Evolutionary conservation across 306 rosid species (phyloP), one percentile per base, ranked within the genome.

Genomic region (Sophora flavescens): DNA sequence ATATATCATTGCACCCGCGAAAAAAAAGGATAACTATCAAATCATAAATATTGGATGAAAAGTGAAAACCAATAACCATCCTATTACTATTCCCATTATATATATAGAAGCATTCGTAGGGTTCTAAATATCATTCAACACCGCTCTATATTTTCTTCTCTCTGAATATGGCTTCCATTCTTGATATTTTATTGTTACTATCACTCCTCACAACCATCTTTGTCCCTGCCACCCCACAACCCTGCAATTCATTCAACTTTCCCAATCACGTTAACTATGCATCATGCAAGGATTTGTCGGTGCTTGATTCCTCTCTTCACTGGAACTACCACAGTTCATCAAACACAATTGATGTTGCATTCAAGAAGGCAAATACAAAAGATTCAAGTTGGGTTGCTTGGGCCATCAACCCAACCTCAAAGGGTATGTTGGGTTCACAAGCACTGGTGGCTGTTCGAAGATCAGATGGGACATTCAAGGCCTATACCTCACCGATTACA

Each of bases 351-450:
- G 84, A 84, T 4, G 3, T 86, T 0, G 88, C 90, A 0, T 86
- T 79, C 82, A 74, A 45, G 38, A 76, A 80, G 15, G 14, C 50
- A 0, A 59, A 67, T 0, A 72, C 32, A 1, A 54, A 61, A 18
- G 18, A 36, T 1, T 70, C 86, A 0, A 41, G 63, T 9, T 88
- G 88, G 90, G 17, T 73, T n/a, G 74, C 87, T 0, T 87, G 88
- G 90, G 87, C 83, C 8, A 82, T 84, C 2, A 88, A 86, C 44
- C 90, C 88, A 2, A 84, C 58, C 0, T 65, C 84, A 10, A 77
- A 50, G 0, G 88, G 88, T 0, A 86, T 88, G 92, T 6, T 77
- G 0, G 92, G 88, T 0, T 77, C 90, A 0, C 88, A 88, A 53
- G 74, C 90, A 7, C 17, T 84, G 0, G 57, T 84, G 0, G 82